Evolutionary conservation across 108 stramenopile species (phyloP).

Genomic region (Cyclotella choctawhatcheeana): DNA sequence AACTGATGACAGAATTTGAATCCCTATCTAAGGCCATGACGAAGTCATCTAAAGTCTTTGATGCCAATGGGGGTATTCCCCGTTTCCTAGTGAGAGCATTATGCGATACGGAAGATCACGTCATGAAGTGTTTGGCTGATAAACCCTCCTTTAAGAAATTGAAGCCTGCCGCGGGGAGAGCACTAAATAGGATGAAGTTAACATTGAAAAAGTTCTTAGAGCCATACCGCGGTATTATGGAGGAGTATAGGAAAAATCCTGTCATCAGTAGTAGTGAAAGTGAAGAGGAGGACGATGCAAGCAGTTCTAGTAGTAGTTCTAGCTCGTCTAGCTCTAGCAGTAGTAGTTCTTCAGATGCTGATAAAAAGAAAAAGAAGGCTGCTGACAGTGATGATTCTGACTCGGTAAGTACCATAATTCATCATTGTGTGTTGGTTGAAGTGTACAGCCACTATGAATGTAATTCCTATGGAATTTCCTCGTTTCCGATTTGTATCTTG

Average conservation of each 20-base stretch:
- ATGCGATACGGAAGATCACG: slow-evolving; percentile 90
- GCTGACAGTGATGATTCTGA: slow-evolving; percentile 42
- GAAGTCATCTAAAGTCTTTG: slow-evolving; percentile 71
- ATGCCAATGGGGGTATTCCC: slow-evolving; percentile 81
- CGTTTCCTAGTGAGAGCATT: slow-evolving; percentile 83
- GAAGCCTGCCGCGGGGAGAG: slow-evolving; percentile 87
- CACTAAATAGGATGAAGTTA: slow-evolving; percentile 96
- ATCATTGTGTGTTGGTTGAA: background rate
- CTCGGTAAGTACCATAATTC: slow-evolving; percentile 35
- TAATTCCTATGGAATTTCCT: slow-evolving; percentile 88
- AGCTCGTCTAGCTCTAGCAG: slow-evolving; percentile 45
- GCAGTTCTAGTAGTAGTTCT: slow-evolving; percentile 32
- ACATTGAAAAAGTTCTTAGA: slow-evolving; percentile 94
- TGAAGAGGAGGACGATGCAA: slow-evolving; percentile 51
- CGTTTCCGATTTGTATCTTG: slow-evolving; percentile 91
- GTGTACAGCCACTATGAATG: slow-evolving; percentile 44
- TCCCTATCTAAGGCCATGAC: slow-evolving; percentile 87
- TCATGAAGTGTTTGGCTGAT: slow-evolving; percentile 80
- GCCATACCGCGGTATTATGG: slow-evolving; percentile 74
- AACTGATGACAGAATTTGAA: slow-evolving; percentile 86
- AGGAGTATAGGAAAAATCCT: slow-evolving; percentile 84
- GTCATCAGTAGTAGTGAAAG: slow-evolving; percentile 50
- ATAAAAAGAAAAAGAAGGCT: slow-evolving; percentile 46
- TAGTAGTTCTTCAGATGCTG: slow-evolving; percentile 27
- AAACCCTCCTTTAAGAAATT: slow-evolving; percentile 95